Conservation (phyloP, 2,329 filamentous ascomycete genomes). For the Pyricularia sp. region DNA sequence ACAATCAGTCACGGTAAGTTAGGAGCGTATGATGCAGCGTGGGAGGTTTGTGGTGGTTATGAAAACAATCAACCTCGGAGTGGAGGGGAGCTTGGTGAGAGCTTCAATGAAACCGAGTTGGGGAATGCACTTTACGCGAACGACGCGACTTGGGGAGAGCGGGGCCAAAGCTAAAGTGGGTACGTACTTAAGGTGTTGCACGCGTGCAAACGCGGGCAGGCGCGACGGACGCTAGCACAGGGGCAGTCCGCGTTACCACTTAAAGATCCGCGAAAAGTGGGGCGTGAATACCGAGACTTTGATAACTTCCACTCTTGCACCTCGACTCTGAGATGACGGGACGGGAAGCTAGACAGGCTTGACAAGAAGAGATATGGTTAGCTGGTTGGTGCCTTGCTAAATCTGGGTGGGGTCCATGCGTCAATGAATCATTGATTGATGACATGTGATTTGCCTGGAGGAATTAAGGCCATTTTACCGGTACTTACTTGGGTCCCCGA, state of each 20-base stretch:
- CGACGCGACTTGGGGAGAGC: neutral
- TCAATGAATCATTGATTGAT: neutral
- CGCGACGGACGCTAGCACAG: neutral
- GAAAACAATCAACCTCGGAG: neutral
- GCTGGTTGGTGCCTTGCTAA: neutral
- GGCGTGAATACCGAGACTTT: neutral
- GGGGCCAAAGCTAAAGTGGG: neutral
- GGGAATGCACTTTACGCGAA: slow-evolving; percentile 3
- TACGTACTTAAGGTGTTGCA: neutral
- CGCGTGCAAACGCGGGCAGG: neutral
- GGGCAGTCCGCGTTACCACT: neutral
- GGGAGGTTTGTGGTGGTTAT: neutral
- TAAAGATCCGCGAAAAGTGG: neutral
- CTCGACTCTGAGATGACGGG: neutral
- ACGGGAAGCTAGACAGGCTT: no score
- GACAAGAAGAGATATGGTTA: neutral
- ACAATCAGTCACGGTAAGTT: neutral
- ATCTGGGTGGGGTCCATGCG: neutral
- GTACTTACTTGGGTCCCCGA: neutral
- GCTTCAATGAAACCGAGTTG: neutral
- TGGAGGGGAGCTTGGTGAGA: neutral
- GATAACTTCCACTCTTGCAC: neutral
- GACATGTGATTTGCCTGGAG: neutral
- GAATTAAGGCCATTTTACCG: neutral
- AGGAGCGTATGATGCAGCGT: no score